Evolutionary conservation across 2,329 filamentous ascomycete species (phyloP).

Genomic region (Nemania serpens): DNA sequence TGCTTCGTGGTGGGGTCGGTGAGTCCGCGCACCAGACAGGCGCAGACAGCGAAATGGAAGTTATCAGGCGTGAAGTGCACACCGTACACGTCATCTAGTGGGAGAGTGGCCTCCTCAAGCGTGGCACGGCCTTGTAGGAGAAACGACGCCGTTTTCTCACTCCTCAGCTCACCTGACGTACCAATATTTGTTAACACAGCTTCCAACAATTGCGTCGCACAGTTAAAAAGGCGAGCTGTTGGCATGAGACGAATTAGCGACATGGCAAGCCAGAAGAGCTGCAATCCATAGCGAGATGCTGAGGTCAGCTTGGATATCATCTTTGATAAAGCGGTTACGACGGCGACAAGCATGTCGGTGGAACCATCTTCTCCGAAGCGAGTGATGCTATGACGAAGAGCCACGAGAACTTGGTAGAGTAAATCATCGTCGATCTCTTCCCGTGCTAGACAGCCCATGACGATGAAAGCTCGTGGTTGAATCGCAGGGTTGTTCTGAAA

Average conservation of each 20-base stretch:
- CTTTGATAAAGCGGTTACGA: conserved; percentile 69
- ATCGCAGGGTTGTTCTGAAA: conserved; percentile 76
- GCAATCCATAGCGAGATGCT: conserved; percentile 68
- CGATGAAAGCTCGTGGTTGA: conserved; percentile 69
- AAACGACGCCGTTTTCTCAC: conserved; percentile 62
- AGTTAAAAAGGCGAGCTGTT: conserved; percentile 63
- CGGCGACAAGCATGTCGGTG: conserved; percentile 70
- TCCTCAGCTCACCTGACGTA: conserved; percentile 62
- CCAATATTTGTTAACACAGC: conserved; percentile 68
- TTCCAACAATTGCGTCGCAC: conserved; percentile 67
- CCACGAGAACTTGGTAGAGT: conserved; percentile 72
- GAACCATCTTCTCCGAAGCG: conserved; percentile 68
- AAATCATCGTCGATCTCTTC: conserved; percentile 75
- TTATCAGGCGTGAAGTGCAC: conserved; percentile 67
- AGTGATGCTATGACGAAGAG: conserved; percentile 66
- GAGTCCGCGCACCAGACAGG: conserved; percentile 66
- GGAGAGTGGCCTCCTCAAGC: conserved; percentile 64
- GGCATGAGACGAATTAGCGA: conserved; percentile 69
- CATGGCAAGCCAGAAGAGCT: conserved; percentile 73
- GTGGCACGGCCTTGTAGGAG: conserved; percentile 64
- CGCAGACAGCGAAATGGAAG: conserved; percentile 70
- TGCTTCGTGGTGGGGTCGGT: conserved; percentile 65
- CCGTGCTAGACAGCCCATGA: conserved; percentile 73
- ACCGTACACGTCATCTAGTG: conserved; percentile 68
- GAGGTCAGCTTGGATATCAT: conserved; percentile 73